Evolutionary conservation across 2,329 filamentous ascomycete species (phyloP).

Genomic region (Penicillium sp.): DNA sequence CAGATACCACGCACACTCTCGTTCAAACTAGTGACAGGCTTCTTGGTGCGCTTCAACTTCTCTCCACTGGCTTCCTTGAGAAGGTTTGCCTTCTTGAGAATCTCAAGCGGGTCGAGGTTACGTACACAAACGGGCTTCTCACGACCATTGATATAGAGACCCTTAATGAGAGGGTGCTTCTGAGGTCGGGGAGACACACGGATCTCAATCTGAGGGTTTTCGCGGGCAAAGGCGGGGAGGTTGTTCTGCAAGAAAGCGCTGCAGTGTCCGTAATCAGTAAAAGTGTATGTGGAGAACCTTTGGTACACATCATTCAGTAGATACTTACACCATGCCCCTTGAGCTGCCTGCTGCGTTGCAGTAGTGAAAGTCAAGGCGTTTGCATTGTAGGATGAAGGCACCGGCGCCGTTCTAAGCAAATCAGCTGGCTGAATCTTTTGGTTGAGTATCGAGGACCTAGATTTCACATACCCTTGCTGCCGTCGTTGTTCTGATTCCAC

Average conservation of each 20-base stretch:
- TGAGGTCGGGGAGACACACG: conserved; percentile 84
- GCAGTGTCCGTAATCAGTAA: conserved; percentile 4
- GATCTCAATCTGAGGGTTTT: conserved; percentile 88
- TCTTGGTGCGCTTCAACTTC: conserved; percentile 54
- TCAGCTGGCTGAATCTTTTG: conserved; percentile 7
- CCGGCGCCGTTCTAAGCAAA: conserved; percentile 81
- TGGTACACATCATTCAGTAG: conserved; percentile 2
- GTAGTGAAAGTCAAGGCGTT: conserved; percentile 92
- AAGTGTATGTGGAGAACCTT: background rate
- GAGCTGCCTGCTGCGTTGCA: conserved; percentile 96
- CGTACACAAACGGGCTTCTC: conserved; percentile 84
- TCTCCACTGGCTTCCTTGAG: conserved; percentile 49
- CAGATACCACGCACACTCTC: conserved; percentile 66
- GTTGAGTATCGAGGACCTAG: background rate
- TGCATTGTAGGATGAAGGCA: conserved; percentile 96
- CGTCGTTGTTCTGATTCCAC: conserved; percentile 54
- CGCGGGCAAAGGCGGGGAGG: conserved; percentile 73
- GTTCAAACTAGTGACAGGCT: conserved; percentile 61
- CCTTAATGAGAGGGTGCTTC: conserved; percentile 84
- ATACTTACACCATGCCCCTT: conserved; percentile 81
- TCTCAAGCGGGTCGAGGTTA: conserved; percentile 77
- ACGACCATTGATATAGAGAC: conserved; percentile 88
- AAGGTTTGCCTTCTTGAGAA: conserved; percentile 70
- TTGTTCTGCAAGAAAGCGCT: conserved; percentile 78
- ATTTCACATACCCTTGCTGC: conserved; percentile 54